Conservation (phyloP, 2,329 filamentous ascomycete species). For the Emmonsia crescens region DNA sequence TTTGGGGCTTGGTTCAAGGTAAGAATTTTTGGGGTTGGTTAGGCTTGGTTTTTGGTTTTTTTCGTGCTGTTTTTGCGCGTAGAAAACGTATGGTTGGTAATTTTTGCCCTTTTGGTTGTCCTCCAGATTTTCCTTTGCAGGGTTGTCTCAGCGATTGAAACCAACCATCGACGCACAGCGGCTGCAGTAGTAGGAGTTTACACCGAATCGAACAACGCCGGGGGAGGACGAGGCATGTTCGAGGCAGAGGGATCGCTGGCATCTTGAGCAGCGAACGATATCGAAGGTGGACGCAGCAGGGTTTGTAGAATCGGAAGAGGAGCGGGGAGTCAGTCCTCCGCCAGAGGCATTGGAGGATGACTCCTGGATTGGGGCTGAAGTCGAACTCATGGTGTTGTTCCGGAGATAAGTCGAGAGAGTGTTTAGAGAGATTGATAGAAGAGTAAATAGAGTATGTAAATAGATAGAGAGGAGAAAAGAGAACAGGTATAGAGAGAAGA, state of each 20-base stretch:
- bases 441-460: constrained; percentile 1
- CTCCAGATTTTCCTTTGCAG: not conserved
- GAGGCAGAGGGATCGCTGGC: constrained; percentile 37
- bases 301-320: constrained; percentile 17
- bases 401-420: not conserved
- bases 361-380: constrained; percentile 25
- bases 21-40: not conserved
- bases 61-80: not conserved
- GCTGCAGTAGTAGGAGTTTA: constrained; percentile 41
- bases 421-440: not conserved
- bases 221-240: constrained; percentile 23
- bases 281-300: constrained; percentile 23
- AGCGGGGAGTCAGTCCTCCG: constrained; percentile 15
- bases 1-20: not conserved
- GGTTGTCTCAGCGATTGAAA: constrained; percentile 26
- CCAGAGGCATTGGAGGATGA: constrained; percentile 18
- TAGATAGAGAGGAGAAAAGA: not conserved
- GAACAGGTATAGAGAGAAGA: not conserved
- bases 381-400: constrained; percentile 25
- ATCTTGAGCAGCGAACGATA: constrained; percentile 38
- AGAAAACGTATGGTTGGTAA: not conserved
- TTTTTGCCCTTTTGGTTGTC: not conserved
- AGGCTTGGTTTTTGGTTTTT: not conserved
- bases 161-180: constrained; percentile 37
- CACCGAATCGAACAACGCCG: constrained; percentile 35